Evolutionary conservation across 106 monocot genomes (phyloP).

Genomic region (Dendrobium huoshanense): DNA sequence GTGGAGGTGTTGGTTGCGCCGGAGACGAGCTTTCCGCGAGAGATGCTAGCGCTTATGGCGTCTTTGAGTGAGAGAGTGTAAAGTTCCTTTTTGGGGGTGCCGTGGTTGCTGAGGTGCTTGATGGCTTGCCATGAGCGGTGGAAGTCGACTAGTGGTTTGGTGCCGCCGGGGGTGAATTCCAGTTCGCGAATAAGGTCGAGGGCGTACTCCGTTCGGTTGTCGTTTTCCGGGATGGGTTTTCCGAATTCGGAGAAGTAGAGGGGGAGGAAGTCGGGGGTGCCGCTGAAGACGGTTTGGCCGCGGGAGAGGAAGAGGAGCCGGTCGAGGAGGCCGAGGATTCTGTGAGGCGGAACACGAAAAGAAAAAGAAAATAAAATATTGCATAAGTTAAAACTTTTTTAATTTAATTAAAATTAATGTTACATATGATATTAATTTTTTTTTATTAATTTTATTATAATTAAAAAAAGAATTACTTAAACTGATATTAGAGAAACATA

Average conservation of each 20-base stretch:
- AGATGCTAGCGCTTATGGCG: slow-evolving; percentile 81
- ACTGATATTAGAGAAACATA: no score
- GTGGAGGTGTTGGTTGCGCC: background rate
- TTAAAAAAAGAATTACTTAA: no score
- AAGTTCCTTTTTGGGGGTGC: background rate
- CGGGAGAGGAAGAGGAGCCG: slow-evolving; percentile 69
- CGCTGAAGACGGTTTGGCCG: slow-evolving; percentile 65
- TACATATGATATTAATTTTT: no score
- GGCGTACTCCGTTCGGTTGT: slow-evolving; percentile 78
- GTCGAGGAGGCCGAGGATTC: slow-evolving; percentile 73
- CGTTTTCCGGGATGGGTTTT: slow-evolving; percentile 72
- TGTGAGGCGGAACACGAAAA: background rate
- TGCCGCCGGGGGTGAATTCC: slow-evolving; percentile 34
- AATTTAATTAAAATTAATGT: no score
- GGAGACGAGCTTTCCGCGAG: slow-evolving; percentile 60
- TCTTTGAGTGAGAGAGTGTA: slow-evolving; percentile 49
- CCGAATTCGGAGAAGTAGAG: slow-evolving; percentile 76
- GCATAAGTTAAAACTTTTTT: no score
- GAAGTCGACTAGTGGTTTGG: slow-evolving; percentile 48
- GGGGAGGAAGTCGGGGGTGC: slow-evolving; percentile 41
- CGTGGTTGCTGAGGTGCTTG: background rate
- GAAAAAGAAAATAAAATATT: no score
- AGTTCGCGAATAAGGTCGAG: slow-evolving; percentile 79
- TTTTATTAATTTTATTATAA: no score
- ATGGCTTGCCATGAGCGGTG: slow-evolving; percentile 38